Conservation (phyloP, 345 rosid species). For the Acer negundo region DNA sequence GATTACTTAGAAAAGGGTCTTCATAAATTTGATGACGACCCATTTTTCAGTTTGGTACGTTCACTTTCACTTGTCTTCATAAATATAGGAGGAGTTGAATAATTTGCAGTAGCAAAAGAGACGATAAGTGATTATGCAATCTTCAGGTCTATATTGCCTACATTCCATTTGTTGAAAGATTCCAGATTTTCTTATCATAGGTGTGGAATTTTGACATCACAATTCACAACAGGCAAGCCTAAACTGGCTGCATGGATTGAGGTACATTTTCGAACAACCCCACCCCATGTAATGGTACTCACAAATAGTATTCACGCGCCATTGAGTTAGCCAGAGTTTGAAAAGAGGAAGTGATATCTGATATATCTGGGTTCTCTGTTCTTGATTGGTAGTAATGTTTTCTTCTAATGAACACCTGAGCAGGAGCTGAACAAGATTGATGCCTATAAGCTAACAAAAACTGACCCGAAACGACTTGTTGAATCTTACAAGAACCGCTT, state of each 20-base stretch:
- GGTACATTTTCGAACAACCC: no score
- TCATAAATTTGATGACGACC: slow-evolving; percentile 69
- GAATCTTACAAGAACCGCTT: slow-evolving; percentile 47
- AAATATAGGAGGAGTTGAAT: neutral
- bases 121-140: slow-evolving; percentile 1
- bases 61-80: neutral
- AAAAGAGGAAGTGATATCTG: neutral
- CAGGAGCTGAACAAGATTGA: slow-evolving; percentile 78
- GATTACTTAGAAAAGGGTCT: slow-evolving; percentile 75
- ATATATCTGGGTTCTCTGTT: neutral
- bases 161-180: slow-evolving; percentile 68
- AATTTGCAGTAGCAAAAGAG: neutral
- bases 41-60: slow-evolving; percentile 81
- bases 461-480: slow-evolving; percentile 49
- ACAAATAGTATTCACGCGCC: no score
- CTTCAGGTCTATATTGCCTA: slow-evolving; percentile 75
- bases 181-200: slow-evolving; percentile 49
- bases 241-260: slow-evolving; percentile 73
- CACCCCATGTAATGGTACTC: no score
- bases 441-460: slow-evolving; percentile 68
- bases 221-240: slow-evolving; percentile 77
- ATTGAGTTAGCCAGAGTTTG: no score
- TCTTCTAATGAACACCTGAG: neutral
- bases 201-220: no score
- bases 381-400: neutral